phyloP scores from a whole-genome alignment of 192 early-diverging fungal species.

The Thamnidium elegans region DNA sequence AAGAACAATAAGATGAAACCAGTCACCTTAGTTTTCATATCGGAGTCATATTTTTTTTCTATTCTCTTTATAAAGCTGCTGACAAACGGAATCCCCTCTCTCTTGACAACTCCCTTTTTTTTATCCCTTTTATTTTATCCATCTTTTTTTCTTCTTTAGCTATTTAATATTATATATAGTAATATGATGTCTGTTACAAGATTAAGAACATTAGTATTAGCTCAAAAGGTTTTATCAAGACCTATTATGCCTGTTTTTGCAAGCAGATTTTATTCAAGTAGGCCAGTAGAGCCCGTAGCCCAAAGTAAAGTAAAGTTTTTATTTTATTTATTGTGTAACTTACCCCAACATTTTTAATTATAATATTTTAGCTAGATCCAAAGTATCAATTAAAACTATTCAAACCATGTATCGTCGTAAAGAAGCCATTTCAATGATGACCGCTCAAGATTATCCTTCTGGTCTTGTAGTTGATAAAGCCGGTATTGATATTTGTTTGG shows the following conservation, averaged over 20 bases:
- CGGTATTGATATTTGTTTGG: constrained; percentile 84
- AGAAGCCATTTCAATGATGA: constrained; percentile 90
- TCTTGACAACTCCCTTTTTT: too few species aligned
- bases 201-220: not conserved
- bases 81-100: too few species aligned
- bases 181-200: constrained; percentile 3
- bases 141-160: constrained; percentile 6
- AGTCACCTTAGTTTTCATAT: too few species aligned
- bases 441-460: constrained; percentile 96
- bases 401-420: constrained; percentile 64
- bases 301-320: constrained; percentile 23
- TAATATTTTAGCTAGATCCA: constrained; percentile 48
- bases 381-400: constrained; percentile 86
- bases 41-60: too few species aligned
- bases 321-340: not conserved
- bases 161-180: not conserved
- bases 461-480: constrained; percentile 78
- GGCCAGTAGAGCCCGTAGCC: constrained; percentile 15
- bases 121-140: not conserved
- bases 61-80: too few species aligned
- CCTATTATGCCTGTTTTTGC: not conserved
- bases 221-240: constrained; percentile 4
- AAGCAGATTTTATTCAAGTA: constrained; percentile 22
- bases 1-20: too few species aligned
- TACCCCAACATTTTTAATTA: not conserved